Percentiles rank a stretch among this genome's conserved stretches.
Conservation (phyloP, 2,329 filamentous ascomycete genomes). For the Ophiostoma triangulosporum region DNA sequence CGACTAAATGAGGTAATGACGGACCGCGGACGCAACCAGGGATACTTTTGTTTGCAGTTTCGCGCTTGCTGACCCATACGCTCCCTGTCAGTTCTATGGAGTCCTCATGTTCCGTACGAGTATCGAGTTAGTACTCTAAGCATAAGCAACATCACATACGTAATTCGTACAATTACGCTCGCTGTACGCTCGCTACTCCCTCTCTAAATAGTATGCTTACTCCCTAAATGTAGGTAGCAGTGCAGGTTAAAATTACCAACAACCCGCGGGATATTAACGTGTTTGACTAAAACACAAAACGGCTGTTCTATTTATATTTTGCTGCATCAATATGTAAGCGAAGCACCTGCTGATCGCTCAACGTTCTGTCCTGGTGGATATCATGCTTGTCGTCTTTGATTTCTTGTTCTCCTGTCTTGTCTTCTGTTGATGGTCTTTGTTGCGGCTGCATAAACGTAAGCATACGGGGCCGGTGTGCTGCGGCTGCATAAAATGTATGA, state of each 20-base stretch:
- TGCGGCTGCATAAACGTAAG: neutral
- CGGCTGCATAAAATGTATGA: neutral
- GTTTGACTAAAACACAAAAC: constrained; percentile 1
- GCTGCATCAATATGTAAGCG: neutral
- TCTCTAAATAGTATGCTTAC: neutral
- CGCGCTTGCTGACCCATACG: too few relatives aligned
- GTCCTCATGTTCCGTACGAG: too few relatives aligned
- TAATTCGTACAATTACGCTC: too few relatives aligned
- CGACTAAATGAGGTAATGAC: neutral
- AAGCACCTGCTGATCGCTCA: constrained; percentile 5
- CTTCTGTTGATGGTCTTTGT: too few relatives aligned
- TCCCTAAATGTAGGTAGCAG: neutral
- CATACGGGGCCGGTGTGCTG: too few relatives aligned
- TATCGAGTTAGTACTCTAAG: too few relatives aligned
- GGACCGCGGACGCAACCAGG: neutral
- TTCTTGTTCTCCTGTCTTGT: neutral
- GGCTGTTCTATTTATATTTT: neutral
- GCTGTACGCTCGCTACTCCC: too few relatives aligned
- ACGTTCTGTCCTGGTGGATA: neutral
- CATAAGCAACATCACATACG: too few relatives aligned
- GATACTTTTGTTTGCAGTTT: too few relatives aligned
- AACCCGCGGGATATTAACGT: neutral
- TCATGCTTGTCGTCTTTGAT: neutral
- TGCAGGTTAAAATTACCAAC: neutral
- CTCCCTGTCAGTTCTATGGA: too few relatives aligned